Conservation (phyloP, 164 flowering plant species). For the Chimonanthus praecox region DNA sequence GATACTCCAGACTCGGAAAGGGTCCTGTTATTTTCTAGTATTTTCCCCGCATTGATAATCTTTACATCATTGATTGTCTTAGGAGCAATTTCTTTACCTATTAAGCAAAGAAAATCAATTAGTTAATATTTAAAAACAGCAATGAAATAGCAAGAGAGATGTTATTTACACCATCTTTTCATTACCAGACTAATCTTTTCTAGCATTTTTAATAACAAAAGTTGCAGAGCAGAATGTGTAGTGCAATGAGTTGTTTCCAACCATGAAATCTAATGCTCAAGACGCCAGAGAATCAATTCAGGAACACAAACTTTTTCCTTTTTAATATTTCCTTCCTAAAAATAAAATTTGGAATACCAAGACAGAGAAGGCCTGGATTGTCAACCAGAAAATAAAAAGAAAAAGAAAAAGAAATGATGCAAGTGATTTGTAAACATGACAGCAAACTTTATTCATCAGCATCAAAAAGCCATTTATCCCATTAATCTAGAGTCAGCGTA, state of each 20-base stretch:
- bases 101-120: background rate
- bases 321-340: no score
- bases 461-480: no score
- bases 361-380: background rate
- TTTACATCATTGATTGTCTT: conserved; percentile 50
- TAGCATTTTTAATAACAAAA: background rate
- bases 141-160: background rate
- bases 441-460: no score
- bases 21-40: conserved; percentile 60
- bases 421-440: no score
- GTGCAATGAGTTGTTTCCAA: no score
- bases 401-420: background rate
- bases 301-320: no score
- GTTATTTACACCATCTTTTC: background rate
- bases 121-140: background rate
- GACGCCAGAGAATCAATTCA: no score
- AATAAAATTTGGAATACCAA: no score
- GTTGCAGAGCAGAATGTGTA: no score
- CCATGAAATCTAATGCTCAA: no score
- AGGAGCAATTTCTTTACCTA: conserved; percentile 55
- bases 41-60: conserved; percentile 69
- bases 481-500: no score
- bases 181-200: background rate
- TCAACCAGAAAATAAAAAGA: background rate
- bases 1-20: conserved; percentile 49